phyloP scores from a whole-genome alignment of 2,329 filamentous ascomycete genomes.

The Erysiphe pulchra region DNA sequence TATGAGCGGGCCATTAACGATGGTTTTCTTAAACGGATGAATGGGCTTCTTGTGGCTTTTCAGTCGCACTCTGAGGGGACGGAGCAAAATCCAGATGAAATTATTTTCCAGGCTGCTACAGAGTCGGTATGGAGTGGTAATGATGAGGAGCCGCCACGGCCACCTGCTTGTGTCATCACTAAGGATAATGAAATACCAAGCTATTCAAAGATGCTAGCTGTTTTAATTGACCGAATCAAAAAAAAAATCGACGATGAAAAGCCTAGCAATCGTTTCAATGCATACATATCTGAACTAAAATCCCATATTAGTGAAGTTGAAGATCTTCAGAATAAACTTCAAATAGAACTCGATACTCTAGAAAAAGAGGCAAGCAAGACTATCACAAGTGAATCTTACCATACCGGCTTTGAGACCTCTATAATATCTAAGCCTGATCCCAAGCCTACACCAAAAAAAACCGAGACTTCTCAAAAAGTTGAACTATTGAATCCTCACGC shows the following conservation, averaged over 20 bases:
- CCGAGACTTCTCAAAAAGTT: constrained; percentile 20
- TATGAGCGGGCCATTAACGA: constrained; percentile 89
- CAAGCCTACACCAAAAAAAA: constrained; percentile 8
- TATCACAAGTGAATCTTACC: constrained; percentile 78
- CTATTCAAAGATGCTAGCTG: constrained; percentile 96
- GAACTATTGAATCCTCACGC: constrained; percentile 52
- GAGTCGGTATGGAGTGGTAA: constrained; percentile 47
- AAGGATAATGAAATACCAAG: constrained; percentile 47
- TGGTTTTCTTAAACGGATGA: constrained; percentile 64
- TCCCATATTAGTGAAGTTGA: constrained; percentile 55
- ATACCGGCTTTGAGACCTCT: constrained; percentile 77
- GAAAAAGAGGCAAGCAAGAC: constrained; percentile 68
- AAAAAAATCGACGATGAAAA: constrained; percentile 45
- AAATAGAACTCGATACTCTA: constrained; percentile 49
- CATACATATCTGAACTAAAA: constrained; percentile 55
- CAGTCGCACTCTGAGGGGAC: constrained; percentile 46
- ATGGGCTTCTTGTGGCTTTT: constrained; percentile 47
- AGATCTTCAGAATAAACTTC: constrained; percentile 49
- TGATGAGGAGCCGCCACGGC: constrained; percentile 47
- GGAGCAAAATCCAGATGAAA: constrained; percentile 43
- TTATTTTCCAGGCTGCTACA: constrained; percentile 76
- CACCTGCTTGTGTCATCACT: constrained; percentile 56
- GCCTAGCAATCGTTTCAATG: constrained; percentile 38
- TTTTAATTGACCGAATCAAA: constrained; percentile 83
- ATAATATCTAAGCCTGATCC: constrained; percentile 38